These are phyloP conservation scores for Zygosaccharomyces sapae DNA, from an alignment of 1,139 yeast species.

Conservation along the genomic window DNA sequence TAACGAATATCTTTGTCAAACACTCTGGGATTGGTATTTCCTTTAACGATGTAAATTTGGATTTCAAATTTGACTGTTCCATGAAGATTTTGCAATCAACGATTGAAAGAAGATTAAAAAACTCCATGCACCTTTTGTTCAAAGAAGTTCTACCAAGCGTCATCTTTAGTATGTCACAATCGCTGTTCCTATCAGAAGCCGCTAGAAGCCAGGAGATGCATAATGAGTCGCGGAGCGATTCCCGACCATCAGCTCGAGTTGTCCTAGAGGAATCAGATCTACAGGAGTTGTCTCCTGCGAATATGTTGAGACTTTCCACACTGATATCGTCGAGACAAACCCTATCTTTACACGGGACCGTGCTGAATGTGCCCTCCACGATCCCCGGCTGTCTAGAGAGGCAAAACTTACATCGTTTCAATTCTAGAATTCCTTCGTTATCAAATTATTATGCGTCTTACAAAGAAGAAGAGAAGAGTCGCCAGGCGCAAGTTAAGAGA, in stretches of 20 bases:
- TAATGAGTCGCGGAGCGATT: conserved; percentile 4
- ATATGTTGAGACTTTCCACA: conserved; percentile 66
- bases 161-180: conserved; percentile 35
- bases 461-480: conserved; percentile 11
- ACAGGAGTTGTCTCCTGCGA: conserved; percentile 56
- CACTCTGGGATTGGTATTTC: conserved; percentile 36
- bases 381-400: conserved; percentile 40
- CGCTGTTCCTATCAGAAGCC: conserved; percentile 27
- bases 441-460: conserved; percentile 26
- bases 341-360: conserved; percentile 60
- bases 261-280: conserved; percentile 30
- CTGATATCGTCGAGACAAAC: conserved; percentile 77
- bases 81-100: conserved; percentile 34
- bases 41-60: conserved; percentile 36
- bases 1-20: conserved; percentile 34
- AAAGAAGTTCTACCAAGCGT: conserved; percentile 36
- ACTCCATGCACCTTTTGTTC: conserved; percentile 34
- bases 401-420: conserved; percentile 37
- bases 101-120: conserved; percentile 35
- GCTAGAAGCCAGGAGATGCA: conserved; percentile 3
- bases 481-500: conserved; percentile 12
- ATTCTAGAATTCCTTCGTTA: conserved; percentile 35
- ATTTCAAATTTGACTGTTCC: conserved; percentile 37
- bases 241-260: conserved; percentile 10
- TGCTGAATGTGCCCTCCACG: conserved; percentile 34